Percentiles rank a stretch among this genome's conserved stretches.
Evolutionary conservation across 441 rosid genomes (phyloP).

Genomic region (Brassica hybrid): DNA sequence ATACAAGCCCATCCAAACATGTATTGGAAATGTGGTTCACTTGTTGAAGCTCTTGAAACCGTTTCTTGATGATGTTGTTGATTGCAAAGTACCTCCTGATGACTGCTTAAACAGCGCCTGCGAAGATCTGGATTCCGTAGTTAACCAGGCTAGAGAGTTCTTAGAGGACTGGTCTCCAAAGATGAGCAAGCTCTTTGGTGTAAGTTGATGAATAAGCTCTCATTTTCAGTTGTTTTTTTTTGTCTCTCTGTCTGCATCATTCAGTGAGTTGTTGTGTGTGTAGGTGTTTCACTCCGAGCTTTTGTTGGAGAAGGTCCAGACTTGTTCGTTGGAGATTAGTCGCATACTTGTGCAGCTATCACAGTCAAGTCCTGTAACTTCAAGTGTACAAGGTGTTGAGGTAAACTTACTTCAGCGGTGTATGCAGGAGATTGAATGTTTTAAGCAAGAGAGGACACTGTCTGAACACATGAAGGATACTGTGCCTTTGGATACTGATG

Average conservation of each 20-base stretch:
- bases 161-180: constrained; percentile 74
- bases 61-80: constrained; percentile 76
- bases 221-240: neutral
- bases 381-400: constrained; percentile 62
- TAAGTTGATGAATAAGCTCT: constrained; percentile 45
- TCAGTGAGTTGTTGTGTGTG: constrained; percentile 8
- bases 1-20: constrained; percentile 56
- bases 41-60: constrained; percentile 77
- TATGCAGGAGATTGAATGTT: constrained; percentile 62
- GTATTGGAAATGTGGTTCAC: constrained; percentile 56
- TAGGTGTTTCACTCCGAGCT: constrained; percentile 68
- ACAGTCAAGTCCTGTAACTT: constrained; percentile 53
- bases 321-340: constrained; percentile 68
- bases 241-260: neutral
- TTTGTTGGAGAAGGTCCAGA: constrained; percentile 58
- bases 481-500: constrained; percentile 51
- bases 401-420: constrained; percentile 62
- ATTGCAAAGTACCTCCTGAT: constrained; percentile 58
- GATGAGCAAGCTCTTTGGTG: constrained; percentile 80
- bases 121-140: constrained; percentile 72
- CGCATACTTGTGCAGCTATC: constrained; percentile 51
- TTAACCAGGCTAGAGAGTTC: constrained; percentile 80
- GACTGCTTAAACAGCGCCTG: constrained; percentile 61
- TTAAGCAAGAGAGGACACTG: constrained; percentile 50
- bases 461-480: constrained; percentile 54